Evolutionary conservation across 1,139 yeast genomes (phyloP).

Genomic region (Suzukiozyma palmioleophila): DNA sequence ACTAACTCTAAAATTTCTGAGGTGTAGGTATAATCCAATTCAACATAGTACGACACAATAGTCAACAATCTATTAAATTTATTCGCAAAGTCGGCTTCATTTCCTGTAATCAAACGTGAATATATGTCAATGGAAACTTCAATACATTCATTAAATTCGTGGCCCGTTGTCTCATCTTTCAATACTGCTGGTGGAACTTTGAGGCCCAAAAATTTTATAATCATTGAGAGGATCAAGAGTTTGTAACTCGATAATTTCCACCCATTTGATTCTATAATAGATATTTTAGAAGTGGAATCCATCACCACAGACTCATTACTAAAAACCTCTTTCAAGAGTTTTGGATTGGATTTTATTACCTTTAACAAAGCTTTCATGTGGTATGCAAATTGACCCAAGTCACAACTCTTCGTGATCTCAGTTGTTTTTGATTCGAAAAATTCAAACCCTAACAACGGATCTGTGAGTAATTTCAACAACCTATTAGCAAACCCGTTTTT

Average conservation of each 20-base stretch:
- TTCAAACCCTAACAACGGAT: conserved; percentile 43
- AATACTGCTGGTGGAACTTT: conserved; percentile 24
- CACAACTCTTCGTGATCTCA: conserved; percentile 36
- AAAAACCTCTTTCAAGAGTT: conserved; percentile 41
- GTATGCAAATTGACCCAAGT: conserved; percentile 56
- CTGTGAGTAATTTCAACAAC: conserved; percentile 52
- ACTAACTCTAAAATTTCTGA: conserved; percentile 25
- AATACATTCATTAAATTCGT: conserved; percentile 37
- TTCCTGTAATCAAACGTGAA: conserved; percentile 46
- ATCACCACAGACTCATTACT: conserved; percentile 54
- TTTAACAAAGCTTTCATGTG: conserved; percentile 48
- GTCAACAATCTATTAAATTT: conserved; percentile 28
- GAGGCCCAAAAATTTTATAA: conserved; percentile 40
- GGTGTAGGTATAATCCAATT: conserved; percentile 7
- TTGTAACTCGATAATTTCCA: conserved; percentile 65
- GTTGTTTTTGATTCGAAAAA: conserved; percentile 21
- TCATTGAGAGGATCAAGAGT: conserved; percentile 43
- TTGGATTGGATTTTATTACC: conserved; percentile 43
- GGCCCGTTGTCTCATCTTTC: conserved; percentile 20
- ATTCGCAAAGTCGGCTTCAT: conserved; percentile 47
- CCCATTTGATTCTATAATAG: conserved; percentile 30
- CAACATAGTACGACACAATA: conserved; percentile 22
- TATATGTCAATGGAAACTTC: conserved; percentile 15
- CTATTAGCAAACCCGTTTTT: conserved; percentile 55
- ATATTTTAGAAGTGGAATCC: conserved; percentile 38